phyloP scores from a whole-genome alignment of 2,329 filamentous ascomycete species.

The Neonectria sp. region DNA sequence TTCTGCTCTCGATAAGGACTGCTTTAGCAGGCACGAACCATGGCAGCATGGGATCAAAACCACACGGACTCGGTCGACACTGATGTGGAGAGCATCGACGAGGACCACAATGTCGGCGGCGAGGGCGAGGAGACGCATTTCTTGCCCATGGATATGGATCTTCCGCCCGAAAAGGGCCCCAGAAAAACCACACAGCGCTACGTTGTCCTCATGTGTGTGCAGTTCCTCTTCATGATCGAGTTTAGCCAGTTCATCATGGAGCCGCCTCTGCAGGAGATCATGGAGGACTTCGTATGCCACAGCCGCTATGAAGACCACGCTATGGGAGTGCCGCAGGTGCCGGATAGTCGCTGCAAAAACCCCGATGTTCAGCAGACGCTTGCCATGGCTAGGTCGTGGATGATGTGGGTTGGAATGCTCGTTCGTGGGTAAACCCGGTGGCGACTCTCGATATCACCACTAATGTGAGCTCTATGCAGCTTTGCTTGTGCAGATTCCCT shows the following conservation, averaged over 20 bases:
- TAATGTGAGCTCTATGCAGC: conserved; percentile 41
- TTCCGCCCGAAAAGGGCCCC: conserved; percentile 32
- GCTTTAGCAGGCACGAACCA: background rate
- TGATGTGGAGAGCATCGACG: background rate
- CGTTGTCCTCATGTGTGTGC: conserved; percentile 51
- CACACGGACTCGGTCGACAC: background rate
- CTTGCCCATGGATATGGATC: background rate
- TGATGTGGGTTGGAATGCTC: conserved; percentile 60
- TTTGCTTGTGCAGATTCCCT: conserved; percentile 60
- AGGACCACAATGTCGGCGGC: background rate
- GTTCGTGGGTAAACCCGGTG: conserved; percentile 54
- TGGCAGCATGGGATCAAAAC: background rate
- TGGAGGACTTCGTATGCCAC: conserved; percentile 69
- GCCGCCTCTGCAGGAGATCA: conserved; percentile 63
- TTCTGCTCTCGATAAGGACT: no score
- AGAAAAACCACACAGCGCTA: conserved; percentile 44
- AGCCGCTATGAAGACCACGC: conserved; percentile 59
- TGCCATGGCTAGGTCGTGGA: conserved; percentile 67
- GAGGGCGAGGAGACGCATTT: background rate
- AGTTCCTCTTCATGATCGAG: conserved; percentile 60
- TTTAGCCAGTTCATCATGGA: conserved; percentile 57
- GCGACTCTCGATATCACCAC: background rate
- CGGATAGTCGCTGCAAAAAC: conserved; percentile 65
- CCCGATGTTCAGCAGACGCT: conserved; percentile 65
- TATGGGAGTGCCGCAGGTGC: conserved; percentile 44